Base-by-base conservation (phyloP, 2,329 filamentous ascomycete genomes). In the Dothistroma pini region DNA sequence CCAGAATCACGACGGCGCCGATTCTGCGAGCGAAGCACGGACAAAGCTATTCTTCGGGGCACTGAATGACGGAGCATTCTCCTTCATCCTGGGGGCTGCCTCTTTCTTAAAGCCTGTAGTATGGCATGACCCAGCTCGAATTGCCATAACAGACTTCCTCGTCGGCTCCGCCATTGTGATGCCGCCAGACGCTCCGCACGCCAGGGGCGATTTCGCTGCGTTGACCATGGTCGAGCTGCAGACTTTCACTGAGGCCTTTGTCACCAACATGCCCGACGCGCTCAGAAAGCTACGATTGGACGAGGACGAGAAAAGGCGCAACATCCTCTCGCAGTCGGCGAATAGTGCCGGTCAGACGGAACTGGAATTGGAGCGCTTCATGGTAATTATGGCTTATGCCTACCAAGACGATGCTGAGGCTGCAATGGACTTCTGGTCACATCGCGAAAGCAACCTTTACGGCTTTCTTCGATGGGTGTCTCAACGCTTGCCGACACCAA, bases 391-490 rank as follows among this genome's bases (percentile, higher is more conserved):
- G 62, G 89, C 95, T 4, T 96, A 95, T 72, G 86, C 92, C 4
- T 99, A 93, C 71, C 91, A 97, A 70, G 86, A 89, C 32, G 88
- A 92, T 38, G 85, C 89, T 16, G 91, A 96, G 56, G 89, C 91
- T 29, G 91, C 93, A 10, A 86, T 90, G 70, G 89, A 88, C 51
- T 97, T 97, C 68, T 99, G 95, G 95, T 84, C 85, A 34, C 93
- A 97, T 71, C 87, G 89, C 1, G 95, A 99, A 70, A 92, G 92
- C 71, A 96, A 97, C 68, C 80, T 99, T 34, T 90, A 93, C 64
- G 95, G 95, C 0, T 99, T 99, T 73, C 83, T 99, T 73, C 90
- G 96, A 66, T 99, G 95, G 95, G 90, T 93, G n/a, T 96, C 95
- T 3, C 89, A 91, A 68, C 84, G 95, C 69, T 92, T 96, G 63